Base-by-base conservation (phyloP, 1,284 basidiomycete species). In the Cerioporus squamosus region DNA sequence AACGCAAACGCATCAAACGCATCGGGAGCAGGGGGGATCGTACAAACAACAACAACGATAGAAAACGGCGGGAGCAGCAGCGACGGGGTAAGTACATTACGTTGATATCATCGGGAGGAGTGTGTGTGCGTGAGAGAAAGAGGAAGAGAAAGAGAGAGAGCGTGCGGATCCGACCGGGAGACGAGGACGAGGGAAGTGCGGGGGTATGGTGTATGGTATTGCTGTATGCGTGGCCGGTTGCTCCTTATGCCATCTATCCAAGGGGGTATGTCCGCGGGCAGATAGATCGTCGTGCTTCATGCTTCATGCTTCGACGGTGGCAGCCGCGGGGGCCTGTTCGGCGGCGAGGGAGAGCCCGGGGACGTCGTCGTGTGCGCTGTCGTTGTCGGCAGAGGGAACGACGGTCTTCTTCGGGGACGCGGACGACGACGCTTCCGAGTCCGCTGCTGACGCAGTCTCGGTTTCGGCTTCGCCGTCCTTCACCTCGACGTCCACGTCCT, bases 21-120 rank as follows among this genome's bases (percentile, higher is more conserved):
- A 49, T 38, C 33, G 49, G 44, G 44, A 48, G 48, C 55, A 46
- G 52, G 51, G 55, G 51, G 52, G 52, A 60, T 63, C 61, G 61
- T 63, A 63, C 61, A 63, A 55, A 63, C 61, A 62, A 51, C 54
- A 53, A 52, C 49, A 55, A 22, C 51, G 58, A 50, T 51, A 51
- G 49, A n/a, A n/a, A n/a, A 36, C 33, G 33, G 10, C 33, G 33
- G 33, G 33, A 36, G 33, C 33, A 36, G 14, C 31, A 33, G 31
- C 6, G 38, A 45, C 51, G 58, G 51, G 57, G 61, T 57, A 55
- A 60, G 55, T 57, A 59, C 10, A 56, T 26, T 42, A 44, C 42
- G 23, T n/a, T n/a, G n/a, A n/a, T 26, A 42, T 20, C 18, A 40
- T 45, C 20, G 33, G 12, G 17, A 24, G 17, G 8, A 33, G 4